Evolutionary conservation across 805 yeast species (phyloP), one percentile per base, ranked within the genome.

Genomic region (Saccharomycopsis oosterbeekiorum): DNA sequence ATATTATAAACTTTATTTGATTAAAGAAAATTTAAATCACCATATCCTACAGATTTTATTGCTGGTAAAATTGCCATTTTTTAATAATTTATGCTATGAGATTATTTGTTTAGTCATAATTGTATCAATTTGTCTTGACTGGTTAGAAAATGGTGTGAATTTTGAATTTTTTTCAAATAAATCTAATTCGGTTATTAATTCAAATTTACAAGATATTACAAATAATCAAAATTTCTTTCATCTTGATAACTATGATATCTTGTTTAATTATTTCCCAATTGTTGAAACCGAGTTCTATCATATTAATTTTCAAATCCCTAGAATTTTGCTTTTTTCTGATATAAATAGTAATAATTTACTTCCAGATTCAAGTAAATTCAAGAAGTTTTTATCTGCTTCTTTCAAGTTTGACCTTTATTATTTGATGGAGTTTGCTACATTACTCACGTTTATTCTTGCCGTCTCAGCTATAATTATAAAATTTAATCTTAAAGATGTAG

Each of bases 341-440:
- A 40, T 1, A 51, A 51, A 41, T 26, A 10, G 41, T 12, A 8
- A 40, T 2, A 43, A 15, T 42, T n/a, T 17, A 15, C 29, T 21
- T 21, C 53, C 53, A 11, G 14, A 12, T 47, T 9, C 53, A 21
- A 2, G 9, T 4, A 26, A 47, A 24, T 24, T 37, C 6, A 21
- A 24, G 21, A 24, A 9, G n/a, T 47, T 47, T 14, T 24, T 24
- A 15, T 12, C 34, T 14, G 26, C 42, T 26, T 21, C 15, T 41
- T 59, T 51, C 24, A 11, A 14, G 59, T 78, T 80, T 68, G 84
- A 83, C 67, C 66, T 74, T 17, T 76, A 79, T 40, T 85, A 80
- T 66, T 72, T 81, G 29, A 66, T 85, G 58, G 93, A 87, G 69
- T 80, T 84, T 64, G 64, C 78, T 1, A 73, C 84, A 5, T 75